Evolutionary conservation across 306 rosid genomes (phyloP).

Genomic region (Sechiopsis laciniata): DNA sequence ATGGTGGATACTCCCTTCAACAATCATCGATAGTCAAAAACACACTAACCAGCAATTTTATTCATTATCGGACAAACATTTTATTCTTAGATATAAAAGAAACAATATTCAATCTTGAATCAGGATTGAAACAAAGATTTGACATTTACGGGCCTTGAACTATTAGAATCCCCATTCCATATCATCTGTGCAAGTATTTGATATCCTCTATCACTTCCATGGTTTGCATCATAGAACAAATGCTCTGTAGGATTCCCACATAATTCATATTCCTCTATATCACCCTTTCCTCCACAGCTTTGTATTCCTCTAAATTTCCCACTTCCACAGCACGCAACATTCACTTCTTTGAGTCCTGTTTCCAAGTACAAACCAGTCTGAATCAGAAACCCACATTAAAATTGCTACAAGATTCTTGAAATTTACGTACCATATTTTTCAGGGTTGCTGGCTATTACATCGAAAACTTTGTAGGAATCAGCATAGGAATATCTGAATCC

Average conservation of each 20-base stretch:
- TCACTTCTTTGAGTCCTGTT: slow-evolving; percentile 46
- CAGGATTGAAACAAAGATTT: background rate
- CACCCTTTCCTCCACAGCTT: slow-evolving; percentile 58
- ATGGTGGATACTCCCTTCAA: background rate
- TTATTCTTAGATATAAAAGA: too few species aligned
- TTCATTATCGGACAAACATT: too few species aligned
- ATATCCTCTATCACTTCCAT: slow-evolving; percentile 36
- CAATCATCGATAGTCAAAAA: too few species aligned
- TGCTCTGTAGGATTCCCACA: slow-evolving; percentile 33
- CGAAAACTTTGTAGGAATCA: background rate
- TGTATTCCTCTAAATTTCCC: slow-evolving; percentile 44
- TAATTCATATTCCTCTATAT: slow-evolving; percentile 26
- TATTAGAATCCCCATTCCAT: slow-evolving; percentile 29
- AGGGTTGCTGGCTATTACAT: background rate
- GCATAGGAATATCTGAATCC: slow-evolving; percentile 16
- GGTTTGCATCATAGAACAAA: slow-evolving; percentile 47
- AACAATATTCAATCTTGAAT: background rate
- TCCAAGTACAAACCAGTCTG: background rate
- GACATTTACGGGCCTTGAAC: background rate
- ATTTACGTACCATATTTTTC: background rate
- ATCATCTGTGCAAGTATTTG: slow-evolving; percentile 28
- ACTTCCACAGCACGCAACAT: slow-evolving; percentile 51
- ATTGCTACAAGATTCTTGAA: background rate
- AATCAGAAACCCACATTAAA: background rate
- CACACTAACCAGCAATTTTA: too few species aligned